phyloP scores from a whole-genome alignment of 176 grass and related monocot species.

The Paspalum notatum region DNA sequence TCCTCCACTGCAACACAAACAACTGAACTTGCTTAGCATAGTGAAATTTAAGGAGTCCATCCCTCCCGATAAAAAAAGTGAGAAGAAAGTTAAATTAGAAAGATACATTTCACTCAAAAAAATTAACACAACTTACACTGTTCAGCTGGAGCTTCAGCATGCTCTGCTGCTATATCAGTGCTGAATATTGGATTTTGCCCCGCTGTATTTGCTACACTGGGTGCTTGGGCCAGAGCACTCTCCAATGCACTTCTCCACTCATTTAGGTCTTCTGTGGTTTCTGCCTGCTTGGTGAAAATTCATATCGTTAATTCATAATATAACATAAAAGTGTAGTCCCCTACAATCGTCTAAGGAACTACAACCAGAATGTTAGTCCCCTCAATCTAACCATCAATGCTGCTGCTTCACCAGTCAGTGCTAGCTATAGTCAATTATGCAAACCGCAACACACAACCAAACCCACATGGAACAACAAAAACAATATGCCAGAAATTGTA shows the following conservation, averaged over 20 bases:
- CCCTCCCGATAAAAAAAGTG: not conserved
- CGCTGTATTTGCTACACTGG: constrained; percentile 53
- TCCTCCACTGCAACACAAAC: constrained; percentile 59
- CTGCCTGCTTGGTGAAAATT: constrained; percentile 63
- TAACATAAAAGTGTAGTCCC: constrained; percentile 2
- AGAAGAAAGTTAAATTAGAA: constrained; percentile 1
- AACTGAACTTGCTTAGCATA: constrained; percentile 38
- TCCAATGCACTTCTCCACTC: constrained; percentile 97
- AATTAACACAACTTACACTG: constrained; percentile 56
- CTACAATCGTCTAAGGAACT: not conserved
- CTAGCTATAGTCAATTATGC: not conserved
- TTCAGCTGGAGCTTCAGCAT: constrained; percentile 64
- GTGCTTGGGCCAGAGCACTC: constrained; percentile 84
- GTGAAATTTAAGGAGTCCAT: constrained; percentile 28
- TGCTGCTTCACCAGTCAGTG: constrained; percentile 17
- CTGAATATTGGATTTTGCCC: constrained; percentile 89
- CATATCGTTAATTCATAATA: constrained; percentile 35
- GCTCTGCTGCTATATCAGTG: constrained; percentile 55
- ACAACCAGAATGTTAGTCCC: not conserved
- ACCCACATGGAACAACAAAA: not conserved
- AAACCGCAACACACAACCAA: not conserved
- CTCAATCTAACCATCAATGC: not conserved
- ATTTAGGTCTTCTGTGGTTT: constrained; percentile 85
- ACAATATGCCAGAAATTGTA: constrained; percentile 14
- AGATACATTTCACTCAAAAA: constrained; percentile 30